Conservation (phyloP, 2,329 filamentous ascomycete genomes). For the Basipetospora chlamydospora region DNA sequence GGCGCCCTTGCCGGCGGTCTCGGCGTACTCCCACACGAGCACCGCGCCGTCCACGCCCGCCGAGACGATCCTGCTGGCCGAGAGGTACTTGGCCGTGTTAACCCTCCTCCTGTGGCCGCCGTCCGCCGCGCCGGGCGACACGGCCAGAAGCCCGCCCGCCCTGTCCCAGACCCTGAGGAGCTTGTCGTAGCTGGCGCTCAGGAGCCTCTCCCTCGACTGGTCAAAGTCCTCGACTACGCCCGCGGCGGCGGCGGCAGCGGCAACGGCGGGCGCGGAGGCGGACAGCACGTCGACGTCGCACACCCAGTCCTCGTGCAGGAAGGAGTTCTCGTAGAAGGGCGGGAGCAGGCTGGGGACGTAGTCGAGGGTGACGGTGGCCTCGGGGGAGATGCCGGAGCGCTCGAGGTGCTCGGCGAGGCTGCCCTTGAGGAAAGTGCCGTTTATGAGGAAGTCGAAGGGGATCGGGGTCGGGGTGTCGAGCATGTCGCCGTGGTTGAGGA, state of each 20-base stretch:
- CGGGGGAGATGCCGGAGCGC: constrained; percentile 72
- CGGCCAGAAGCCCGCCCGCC: constrained; percentile 71
- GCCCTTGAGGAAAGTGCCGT: constrained; percentile 80
- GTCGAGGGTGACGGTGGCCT: constrained; percentile 76
- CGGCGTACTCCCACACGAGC: constrained; percentile 77
- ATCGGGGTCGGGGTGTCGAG: constrained; percentile 50
- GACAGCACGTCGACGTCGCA: constrained; percentile 74
- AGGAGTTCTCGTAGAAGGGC: constrained; percentile 77
- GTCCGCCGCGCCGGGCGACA: constrained; percentile 48
- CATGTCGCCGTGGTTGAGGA: constrained; percentile 59
- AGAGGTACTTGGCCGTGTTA: constrained; percentile 74
- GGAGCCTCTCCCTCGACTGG: constrained; percentile 38
- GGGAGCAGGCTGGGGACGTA: constrained; percentile 88
- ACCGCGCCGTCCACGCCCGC: constrained; percentile 75
- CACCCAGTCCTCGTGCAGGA: constrained; percentile 97
- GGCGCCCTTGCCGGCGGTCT: constrained; percentile 51
- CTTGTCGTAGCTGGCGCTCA: constrained; percentile 92
- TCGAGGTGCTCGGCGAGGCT: constrained; percentile 84
- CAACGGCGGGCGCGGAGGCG: constrained; percentile 43
- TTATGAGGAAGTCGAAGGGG: constrained; percentile 89
- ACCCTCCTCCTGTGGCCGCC: constrained; percentile 65
- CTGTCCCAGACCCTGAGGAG: constrained; percentile 79
- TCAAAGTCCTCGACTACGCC: constrained; percentile 22
- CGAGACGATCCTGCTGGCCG: constrained; percentile 56
- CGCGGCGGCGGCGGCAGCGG: constrained; percentile 35